These are phyloP conservation scores for Geranium incanum DNA, from an alignment of 441 rosid genomes.

Conservation along the genomic window DNA sequence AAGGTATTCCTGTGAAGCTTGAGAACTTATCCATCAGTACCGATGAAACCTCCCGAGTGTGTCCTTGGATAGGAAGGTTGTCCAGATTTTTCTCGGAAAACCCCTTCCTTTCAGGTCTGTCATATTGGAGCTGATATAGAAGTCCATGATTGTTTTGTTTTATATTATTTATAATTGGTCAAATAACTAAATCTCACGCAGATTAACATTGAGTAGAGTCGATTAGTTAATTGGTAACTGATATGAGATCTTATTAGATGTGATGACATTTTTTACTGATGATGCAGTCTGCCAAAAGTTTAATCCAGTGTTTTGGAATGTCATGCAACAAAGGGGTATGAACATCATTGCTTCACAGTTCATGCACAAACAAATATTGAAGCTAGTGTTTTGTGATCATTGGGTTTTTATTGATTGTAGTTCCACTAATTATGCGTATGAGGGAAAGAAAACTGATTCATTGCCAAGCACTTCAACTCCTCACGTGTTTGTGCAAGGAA, in stretches of 20 bases:
- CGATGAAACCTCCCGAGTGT: not conserved
- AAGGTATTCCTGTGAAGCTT: conserved; percentile 4
- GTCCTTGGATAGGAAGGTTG: not conserved
- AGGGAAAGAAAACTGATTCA: conserved; percentile 1
- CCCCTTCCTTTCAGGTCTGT: conserved; percentile 1
- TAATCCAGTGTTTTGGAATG: not conserved
- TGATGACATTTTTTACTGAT: not conserved
- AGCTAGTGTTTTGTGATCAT: not conserved
- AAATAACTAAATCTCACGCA: not conserved
- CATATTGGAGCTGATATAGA: not conserved
- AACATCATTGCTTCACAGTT: not conserved
- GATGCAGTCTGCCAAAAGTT: not conserved
- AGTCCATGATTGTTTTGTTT: not conserved
- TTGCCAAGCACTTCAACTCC: conserved; percentile 5
- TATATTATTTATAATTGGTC: not conserved
- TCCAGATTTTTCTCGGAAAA: not conserved
- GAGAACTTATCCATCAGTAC: not conserved
- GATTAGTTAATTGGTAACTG: too few relatives aligned
- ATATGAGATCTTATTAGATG: not conserved
- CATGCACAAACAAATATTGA: not conserved
- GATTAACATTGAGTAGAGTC: not conserved
- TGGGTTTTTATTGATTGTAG: not conserved
- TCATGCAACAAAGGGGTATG: conserved; percentile 4
- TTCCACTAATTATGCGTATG: not conserved
- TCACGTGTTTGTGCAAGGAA: not conserved